Base-by-base conservation (phyloP, 768 basidiomycete species). In the Macrolepiota dolichaula region DNA sequence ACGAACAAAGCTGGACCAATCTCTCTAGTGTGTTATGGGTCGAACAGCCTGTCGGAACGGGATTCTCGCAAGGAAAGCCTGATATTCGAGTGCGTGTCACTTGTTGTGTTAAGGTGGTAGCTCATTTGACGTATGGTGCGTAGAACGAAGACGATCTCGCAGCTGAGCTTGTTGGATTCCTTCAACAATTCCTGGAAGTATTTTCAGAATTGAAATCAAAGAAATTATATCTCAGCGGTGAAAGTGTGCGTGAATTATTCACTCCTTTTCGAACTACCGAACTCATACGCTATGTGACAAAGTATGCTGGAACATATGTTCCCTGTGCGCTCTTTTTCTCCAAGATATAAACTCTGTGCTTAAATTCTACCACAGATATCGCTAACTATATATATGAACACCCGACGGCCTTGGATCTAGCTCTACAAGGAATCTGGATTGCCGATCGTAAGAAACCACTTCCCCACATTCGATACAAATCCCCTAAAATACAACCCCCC, bases 31-130 rank as follows among this genome's bases (percentile, higher is more conserved):
- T 91, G 6, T 73, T 91, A 17, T 92, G 81, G 78, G 82, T 92
- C 11, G 91, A 92, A 64, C 91, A 91, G 64, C 90, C 90, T 2
- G 85, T 92, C 32, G 90, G 90, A 4, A 91, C 89, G 4, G 90
- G 90, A 0, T 92, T 86, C 70, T 87, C 87, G 2, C 87, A 87
- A 62, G 90, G 90, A 17, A 75, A 63, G 13, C 88, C 90, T 0
- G 83, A 85, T 60, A 85, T 86, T 63, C 71, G 77, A 70, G 81
- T 90, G 64, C 63, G 81, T 53, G 17, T 38, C 35, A 24, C 19
- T 44, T 69, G 29, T 32, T 32, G 3, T 7, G 29, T 32, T 32
- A 7, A 7, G 3, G 7, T 32, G 7, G 7, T 3, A 3, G 3
- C 29, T 7, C 3, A 3, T 32, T 32, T 32, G 29, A 32, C 29